Conservation (phyloP, 2,329 filamentous ascomycete genomes). For the Piedraia hortae region DNA sequence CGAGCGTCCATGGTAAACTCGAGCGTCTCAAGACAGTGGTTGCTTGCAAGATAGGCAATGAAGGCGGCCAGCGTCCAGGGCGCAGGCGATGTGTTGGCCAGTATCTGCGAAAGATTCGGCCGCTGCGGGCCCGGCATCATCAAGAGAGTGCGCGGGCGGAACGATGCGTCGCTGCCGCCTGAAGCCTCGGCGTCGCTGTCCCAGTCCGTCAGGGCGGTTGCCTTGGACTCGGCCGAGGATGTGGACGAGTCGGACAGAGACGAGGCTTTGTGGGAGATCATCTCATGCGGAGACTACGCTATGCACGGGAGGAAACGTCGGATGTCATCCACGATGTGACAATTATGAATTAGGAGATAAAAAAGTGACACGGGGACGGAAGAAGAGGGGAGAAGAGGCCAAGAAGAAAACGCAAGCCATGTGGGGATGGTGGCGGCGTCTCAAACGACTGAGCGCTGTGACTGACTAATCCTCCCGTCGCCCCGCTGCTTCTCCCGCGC, state of each 20-base stretch:
- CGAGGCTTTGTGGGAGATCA: slow-evolving; percentile 9
- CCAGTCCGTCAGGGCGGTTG: slow-evolving; percentile 8
- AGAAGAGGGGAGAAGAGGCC: no score
- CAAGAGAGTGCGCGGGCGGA: no score
- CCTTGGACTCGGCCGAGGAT: slow-evolving; percentile 5
- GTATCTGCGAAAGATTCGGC: slow-evolving; percentile 63
- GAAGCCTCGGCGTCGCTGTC: slow-evolving; percentile 22
- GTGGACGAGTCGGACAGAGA: slow-evolving; percentile 8
- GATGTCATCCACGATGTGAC: no score
- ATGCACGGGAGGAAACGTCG: no score
- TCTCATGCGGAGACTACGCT: no score
- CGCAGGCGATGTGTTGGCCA: slow-evolving; percentile 58
- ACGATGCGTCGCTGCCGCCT: slow-evolving; percentile 19
- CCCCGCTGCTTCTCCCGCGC: slow-evolving; percentile 1
- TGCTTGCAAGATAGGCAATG: slow-evolving; percentile 88
- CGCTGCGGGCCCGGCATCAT: slow-evolving; percentile 29
- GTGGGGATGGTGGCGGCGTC: no score
- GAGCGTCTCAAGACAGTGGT: slow-evolving; percentile 85
- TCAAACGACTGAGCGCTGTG: no score
- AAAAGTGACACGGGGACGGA: no score
- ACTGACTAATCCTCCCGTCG: slow-evolving; percentile 1
- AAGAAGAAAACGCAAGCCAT: no score
- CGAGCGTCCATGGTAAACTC: slow-evolving; percentile 92
- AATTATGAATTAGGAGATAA: no score
- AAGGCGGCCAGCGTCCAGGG: slow-evolving; percentile 83